A percentile compares a stretch with the other conserved stretches of the same genome.
Evolutionary conservation across 345 rosid genomes (phyloP).

Genomic region (Excoecaria agallocha): DNA sequence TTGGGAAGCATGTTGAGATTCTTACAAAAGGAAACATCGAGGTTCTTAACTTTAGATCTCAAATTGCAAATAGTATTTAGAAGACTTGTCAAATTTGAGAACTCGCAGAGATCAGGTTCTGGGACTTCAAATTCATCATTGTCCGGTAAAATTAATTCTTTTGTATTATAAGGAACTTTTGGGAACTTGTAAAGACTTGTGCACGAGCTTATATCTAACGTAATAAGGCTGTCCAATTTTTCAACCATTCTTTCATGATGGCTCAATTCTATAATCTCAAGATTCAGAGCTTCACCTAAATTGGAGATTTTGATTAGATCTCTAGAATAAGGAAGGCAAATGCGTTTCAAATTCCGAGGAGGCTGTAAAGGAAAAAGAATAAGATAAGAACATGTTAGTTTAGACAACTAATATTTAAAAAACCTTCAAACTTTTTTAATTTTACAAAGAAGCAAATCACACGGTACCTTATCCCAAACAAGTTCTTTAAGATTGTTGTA

Average conservation of each 20-base stretch:
- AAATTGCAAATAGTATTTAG: not conserved
- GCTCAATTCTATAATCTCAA: not conserved
- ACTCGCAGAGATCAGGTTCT: no score
- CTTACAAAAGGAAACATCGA: not conserved
- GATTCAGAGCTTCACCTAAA: not conserved
- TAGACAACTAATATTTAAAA: not conserved
- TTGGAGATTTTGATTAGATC: not conserved
- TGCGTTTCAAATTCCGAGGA: not conserved
- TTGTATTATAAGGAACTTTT: no score
- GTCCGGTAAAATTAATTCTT: no score
- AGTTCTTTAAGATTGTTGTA: not conserved
- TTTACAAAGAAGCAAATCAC: not conserved
- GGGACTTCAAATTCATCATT: no score
- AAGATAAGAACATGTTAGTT: not conserved
- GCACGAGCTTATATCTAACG: no score
- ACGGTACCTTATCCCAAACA: constrained; percentile 4
- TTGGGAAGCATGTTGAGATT: not conserved
- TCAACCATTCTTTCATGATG: not conserved
- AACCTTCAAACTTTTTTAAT: not conserved
- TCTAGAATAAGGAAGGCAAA: not conserved
- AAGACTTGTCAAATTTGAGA: not conserved
- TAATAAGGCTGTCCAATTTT: no score
- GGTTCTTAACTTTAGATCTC: not conserved
- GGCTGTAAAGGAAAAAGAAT: not conserved
- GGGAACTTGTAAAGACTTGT: no score